phyloP scores from a whole-genome alignment of 805 yeast genomes.

The Nematodospora valgi region DNA sequence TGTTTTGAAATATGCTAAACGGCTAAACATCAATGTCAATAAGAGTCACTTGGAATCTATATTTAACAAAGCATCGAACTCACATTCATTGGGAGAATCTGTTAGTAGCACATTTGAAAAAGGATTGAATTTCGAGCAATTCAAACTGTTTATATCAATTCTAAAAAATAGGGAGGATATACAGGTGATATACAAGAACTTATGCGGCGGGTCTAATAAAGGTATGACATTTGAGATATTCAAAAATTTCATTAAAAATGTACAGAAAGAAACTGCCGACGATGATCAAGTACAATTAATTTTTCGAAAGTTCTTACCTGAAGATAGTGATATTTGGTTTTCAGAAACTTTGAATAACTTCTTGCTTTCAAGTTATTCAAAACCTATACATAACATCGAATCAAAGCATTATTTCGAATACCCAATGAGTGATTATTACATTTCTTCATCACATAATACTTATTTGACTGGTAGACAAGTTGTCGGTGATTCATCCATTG shows the following conservation, averaged over 20 bases:
- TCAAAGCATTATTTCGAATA: slow-evolving; percentile 21
- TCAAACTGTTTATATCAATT: slow-evolving; percentile 67
- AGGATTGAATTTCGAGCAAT: slow-evolving; percentile 64
- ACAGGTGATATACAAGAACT: slow-evolving; percentile 41
- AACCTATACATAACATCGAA: slow-evolving; percentile 14
- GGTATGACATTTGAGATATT: slow-evolving; percentile 22
- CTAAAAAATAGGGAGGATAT: slow-evolving; percentile 69
- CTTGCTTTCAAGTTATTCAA: slow-evolving; percentile 27
- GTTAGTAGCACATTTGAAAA: slow-evolving; percentile 20
- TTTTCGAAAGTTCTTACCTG: slow-evolving; percentile 23
- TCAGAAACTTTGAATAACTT: slow-evolving; percentile 32
- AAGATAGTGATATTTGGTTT: slow-evolving; percentile 20
- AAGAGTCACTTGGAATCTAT: slow-evolving; percentile 43
- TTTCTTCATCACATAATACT: slow-evolving; percentile 94
- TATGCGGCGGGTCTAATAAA: slow-evolving; percentile 19
- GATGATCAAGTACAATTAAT: slow-evolving; percentile 23
- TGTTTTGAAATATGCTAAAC: slow-evolving; percentile 58
- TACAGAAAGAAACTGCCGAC: slow-evolving; percentile 46
- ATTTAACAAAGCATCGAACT: slow-evolving; percentile 41
- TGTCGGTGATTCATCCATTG: slow-evolving; percentile 83
- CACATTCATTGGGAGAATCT: slow-evolving; percentile 13
- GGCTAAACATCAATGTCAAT: slow-evolving; percentile 72
- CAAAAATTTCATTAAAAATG: slow-evolving; percentile 37
- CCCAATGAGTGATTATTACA: slow-evolving; percentile 82
- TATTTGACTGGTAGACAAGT: slow-evolving; percentile 85